These are phyloP conservation scores for Rhodotorula graminis DNA, from an alignment of 768 basidiomycete genomes.

Conservation along the genomic window DNA sequence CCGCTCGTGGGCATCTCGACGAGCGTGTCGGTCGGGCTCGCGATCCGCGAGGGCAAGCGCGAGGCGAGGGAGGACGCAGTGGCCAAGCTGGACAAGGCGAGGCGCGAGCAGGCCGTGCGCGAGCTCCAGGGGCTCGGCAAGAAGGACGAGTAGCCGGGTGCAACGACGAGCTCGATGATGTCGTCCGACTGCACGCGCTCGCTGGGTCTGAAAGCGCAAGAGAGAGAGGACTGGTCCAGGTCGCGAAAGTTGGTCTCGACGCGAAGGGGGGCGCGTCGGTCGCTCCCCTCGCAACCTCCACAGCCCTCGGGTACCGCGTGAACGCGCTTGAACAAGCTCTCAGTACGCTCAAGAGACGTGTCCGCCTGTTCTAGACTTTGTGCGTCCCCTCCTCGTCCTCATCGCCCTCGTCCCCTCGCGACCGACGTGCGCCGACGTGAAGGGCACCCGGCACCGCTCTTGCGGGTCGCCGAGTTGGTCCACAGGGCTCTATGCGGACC, in stretches of 20 bases:
- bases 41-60: conserved; percentile 20
- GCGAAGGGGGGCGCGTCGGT: too few relatives aligned
- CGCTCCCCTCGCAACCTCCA: too few relatives aligned
- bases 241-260: too few relatives aligned
- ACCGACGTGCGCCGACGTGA: too few relatives aligned
- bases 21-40: conserved; percentile 11
- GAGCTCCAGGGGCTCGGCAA: background rate
- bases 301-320: background rate
- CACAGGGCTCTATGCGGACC: too few relatives aligned
- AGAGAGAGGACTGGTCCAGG: background rate
- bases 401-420: background rate
- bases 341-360: too few relatives aligned
- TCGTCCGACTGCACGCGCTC: too few relatives aligned
- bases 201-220: too few relatives aligned
- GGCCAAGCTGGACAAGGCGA: background rate
- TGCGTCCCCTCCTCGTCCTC: background rate
- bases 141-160: background rate
- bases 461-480: too few relatives aligned
- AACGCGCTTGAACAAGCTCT: background rate
- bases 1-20: conserved; percentile 20
- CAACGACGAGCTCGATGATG: too few relatives aligned
- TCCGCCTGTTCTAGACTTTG: too few relatives aligned
- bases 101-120: background rate
- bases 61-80: conserved; percentile 18
- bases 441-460: too few relatives aligned